Evolutionary conservation across 148 eudicot species (phyloP).

Genomic region (Dianthus caryophyllus): DNA sequence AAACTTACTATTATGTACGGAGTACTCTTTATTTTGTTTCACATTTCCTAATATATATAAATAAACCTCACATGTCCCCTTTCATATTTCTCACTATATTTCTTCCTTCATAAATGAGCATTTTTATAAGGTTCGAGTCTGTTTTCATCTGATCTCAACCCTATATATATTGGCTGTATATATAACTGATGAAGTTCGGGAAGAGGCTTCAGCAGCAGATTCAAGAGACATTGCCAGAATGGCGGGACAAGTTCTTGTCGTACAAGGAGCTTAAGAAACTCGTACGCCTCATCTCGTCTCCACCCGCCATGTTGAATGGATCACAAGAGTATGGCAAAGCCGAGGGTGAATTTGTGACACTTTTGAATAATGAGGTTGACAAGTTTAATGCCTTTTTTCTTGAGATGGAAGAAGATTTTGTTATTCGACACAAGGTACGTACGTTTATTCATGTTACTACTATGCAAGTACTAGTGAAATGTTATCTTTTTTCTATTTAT

Average conservation of each 20-base stretch:
- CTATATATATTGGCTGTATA: constrained; percentile 11
- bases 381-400: constrained; percentile 70
- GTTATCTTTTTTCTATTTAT: too few relatives aligned
- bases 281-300: constrained; percentile 44
- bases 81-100: neutral
- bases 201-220: constrained; percentile 77
- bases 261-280: constrained; percentile 82
- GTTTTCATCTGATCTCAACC: neutral
- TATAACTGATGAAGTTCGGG: constrained; percentile 76
- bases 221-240: constrained; percentile 64
- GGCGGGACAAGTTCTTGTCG: constrained; percentile 68
- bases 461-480: neutral
- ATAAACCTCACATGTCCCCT: constrained; percentile 8
- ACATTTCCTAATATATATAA: neutral
- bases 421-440: constrained; percentile 64
- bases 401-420: constrained; percentile 81
- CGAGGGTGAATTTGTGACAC: constrained; percentile 57
- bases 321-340: constrained; percentile 38
- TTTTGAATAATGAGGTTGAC: constrained; percentile 71
- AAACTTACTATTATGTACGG: constrained; percentile 10
- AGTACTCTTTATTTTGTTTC: neutral
- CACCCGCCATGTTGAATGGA: constrained; percentile 21
- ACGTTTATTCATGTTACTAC: neutral
- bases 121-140: too few relatives aligned
- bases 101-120: neutral